Evolutionary conservation across 345 rosid species (phyloP), one percentile per base, ranked within the genome.

Genomic region (Aquilaria sinensis): DNA sequence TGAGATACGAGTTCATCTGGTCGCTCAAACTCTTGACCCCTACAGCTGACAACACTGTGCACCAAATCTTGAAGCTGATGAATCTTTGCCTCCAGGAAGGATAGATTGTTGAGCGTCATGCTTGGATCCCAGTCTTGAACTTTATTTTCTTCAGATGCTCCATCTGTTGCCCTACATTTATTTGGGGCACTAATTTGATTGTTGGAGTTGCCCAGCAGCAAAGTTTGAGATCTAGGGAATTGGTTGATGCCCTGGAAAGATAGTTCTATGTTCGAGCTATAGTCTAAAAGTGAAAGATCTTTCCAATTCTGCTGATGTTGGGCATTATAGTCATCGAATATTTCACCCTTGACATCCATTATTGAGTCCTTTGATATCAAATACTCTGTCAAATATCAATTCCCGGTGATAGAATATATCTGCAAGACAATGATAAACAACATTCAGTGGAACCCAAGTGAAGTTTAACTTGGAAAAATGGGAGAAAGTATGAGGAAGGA

Each of bases 31-130:
- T 56, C 57, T 76, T 78, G 91, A 34, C 80, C 80, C 34, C 73
- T 80, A 43, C 87, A 72, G 23, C 84, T 82, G 43, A 75, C 81
- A 58, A 90, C 75, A n/a, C 81, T 49, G 64, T 86, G 88, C 67
- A 94, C 97, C 77, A 90, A 70, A 64, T 80, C 92, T 72, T 86
- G 98, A n/a, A 89, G 81, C 65, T 90, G 89, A 71, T 83, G 96
- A 67, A 94, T 85, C 82, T 94, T 94, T 59, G 86, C 82, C 48
- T 90, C 95, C 68, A 94, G 82, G 76, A 88, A 90, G 2, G 97
- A 83, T 2, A 94, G 82, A 58, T 86, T 90, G 69, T 74, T 82
- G n/a, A 88, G 79, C 89, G 80, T 86, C 2, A 83, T 71, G 47
- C 77, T 87, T 2, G 97, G 93, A 76, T 94, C 97, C 99, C 99